These are phyloP conservation scores for Fomitiporia mediterranea DNA, from an alignment of 1,284 basidiomycete species.

Conservation along the genomic window DNA sequence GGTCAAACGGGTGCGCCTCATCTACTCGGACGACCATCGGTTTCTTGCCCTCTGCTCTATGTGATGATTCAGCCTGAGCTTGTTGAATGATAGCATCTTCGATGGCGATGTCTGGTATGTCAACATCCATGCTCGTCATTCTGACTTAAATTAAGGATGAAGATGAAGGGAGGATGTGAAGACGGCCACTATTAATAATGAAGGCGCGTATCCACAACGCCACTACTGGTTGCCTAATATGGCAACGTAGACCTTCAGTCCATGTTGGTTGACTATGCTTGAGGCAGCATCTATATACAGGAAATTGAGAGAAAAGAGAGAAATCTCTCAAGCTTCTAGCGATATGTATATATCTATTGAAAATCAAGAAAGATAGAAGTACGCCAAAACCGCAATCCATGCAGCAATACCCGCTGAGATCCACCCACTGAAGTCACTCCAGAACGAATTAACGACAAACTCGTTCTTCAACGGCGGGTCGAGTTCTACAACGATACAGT, in stretches of 20 bases:
- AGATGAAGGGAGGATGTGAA: neutral
- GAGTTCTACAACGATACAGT: constrained; percentile 49
- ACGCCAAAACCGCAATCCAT: neutral
- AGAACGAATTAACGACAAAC: constrained; percentile 58
- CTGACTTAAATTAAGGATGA: neutral
- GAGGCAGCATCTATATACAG: neutral
- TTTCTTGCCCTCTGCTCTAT: constrained; percentile 18
- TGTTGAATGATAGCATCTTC: neutral
- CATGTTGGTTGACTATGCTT: neutral
- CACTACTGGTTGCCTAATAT: neutral
- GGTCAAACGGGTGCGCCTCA: constrained; percentile 74
- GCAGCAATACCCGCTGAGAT: constrained; percentile 23
- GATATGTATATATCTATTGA: neutral
- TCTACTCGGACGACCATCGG: constrained; percentile 46
- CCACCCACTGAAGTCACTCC: constrained; percentile 53
- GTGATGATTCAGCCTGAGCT: neutral
- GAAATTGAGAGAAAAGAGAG: neutral
- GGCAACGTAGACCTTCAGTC: neutral
- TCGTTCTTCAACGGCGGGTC: constrained; percentile 46
- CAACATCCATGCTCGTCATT: constrained; percentile 17
- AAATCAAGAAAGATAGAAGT: neutral
- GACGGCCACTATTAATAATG: neutral
- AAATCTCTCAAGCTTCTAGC: neutral
- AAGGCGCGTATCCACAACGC: neutral
- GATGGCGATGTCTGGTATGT: neutral